A percentile compares a stretch with the other conserved stretches of the same genome.
These are phyloP conservation scores for Spinacia oleracea DNA, from an alignment of 179 eudicot genomes.

Conservation along the genomic window DNA sequence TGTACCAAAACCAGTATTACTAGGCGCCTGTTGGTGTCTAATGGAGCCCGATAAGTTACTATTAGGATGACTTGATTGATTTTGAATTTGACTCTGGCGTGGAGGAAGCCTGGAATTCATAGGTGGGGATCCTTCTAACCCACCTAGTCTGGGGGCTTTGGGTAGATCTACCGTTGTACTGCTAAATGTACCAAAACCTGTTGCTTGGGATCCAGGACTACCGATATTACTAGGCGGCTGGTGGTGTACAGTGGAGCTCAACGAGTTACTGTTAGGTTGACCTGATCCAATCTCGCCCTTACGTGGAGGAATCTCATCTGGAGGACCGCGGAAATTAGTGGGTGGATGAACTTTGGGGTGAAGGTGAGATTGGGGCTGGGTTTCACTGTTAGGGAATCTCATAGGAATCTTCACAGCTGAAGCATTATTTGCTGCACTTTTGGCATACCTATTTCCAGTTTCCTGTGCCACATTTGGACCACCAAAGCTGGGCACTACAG, in stretches of 20 bases:
- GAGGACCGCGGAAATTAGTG: constrained; percentile 20
- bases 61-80: constrained; percentile 14
- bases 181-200: constrained; percentile 40
- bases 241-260: neutral
- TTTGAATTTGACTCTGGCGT: neutral
- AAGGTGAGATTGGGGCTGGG: neutral
- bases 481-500: constrained; percentile 22
- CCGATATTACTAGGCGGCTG: constrained; percentile 14
- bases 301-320: constrained; percentile 17
- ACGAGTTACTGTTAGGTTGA: constrained; percentile 14
- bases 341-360: neutral
- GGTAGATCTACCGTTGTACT: constrained; percentile 9
- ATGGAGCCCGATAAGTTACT: constrained; percentile 12
- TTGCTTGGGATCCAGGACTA: constrained; percentile 8
- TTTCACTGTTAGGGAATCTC: constrained; percentile 21
- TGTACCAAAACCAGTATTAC: constrained; percentile 30
- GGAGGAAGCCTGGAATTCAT: constrained; percentile 18
- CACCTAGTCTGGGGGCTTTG: constrained; percentile 15
- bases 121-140: constrained; percentile 14
- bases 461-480: constrained; percentile 21
- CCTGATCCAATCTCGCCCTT: neutral
- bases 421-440: constrained; percentile 16
- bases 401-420: constrained; percentile 6
- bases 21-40: constrained; percentile 1
- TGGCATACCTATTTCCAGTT: constrained; percentile 41